Evolutionary conservation across 257 asterid species (phyloP), one percentile per base, ranked within the genome.

Genomic region (Solanum corneliomulleri): DNA sequence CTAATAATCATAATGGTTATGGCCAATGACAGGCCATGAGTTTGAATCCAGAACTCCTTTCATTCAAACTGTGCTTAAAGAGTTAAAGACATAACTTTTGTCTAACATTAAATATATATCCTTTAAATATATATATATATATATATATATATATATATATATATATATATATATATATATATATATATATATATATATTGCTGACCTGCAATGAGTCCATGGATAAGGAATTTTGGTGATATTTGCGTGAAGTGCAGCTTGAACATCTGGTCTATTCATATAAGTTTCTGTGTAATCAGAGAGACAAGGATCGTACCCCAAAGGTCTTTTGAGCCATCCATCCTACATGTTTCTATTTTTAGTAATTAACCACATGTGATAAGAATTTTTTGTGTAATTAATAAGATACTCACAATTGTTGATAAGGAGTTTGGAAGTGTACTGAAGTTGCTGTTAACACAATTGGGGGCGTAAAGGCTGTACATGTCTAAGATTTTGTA

Each of bases 171-270:
- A 31, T 31, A 31, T 31, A 31, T 33, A 52, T 52, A 52, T 52
- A 52, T 52, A 52, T 52, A 56, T 56, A 56, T 56, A 56, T 21
- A 52, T 52, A 52, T 52, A 16, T 52, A 2, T 52, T 16, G 37
- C 15, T 20, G 89, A 94, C 98, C 97, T 95, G 95, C 99, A 96
- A 70, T 93, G 97, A 11, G 93, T 89, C 99, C 99, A 96, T 16
- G 91, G 69, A 85, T 95, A 94, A n/a, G 98, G 88, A 74, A 96
- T 92, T 41, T 87, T 89, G 6, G 99, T 95, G 14, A 91, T 87
- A 89, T 96, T 96, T 56, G 99, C 99, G 86, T 96, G 99, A 37
- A 96, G 96, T 42, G 98, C 96, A 25, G 42, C 69, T 82, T 96
- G 99, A 52, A 96, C 99, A 88, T 96, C 98, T 11, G 92, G 92